Conservation (phyloP, 805 yeast genomes). For the Huiozyma naganishii region DNA sequence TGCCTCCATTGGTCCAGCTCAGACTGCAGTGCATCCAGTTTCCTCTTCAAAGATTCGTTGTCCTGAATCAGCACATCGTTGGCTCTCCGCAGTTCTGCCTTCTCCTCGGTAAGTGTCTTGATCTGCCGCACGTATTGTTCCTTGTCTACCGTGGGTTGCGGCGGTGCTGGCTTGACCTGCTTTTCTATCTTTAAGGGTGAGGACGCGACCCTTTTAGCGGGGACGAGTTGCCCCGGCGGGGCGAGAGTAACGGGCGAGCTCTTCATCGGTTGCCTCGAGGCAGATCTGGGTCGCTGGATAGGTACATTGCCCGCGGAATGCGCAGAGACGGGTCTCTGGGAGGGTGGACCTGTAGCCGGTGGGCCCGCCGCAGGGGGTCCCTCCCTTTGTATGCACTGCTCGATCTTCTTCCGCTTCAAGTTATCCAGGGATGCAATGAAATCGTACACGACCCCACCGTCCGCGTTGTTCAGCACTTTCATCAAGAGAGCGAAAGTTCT, state of each 20-base stretch:
- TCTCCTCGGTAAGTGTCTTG: no score
- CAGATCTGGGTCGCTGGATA: not conserved
- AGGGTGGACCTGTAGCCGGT: not conserved
- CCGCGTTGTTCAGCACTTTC: constrained; percentile 41
- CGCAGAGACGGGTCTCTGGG: not conserved
- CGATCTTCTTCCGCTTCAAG: constrained; percentile 58
- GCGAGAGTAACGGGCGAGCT: not conserved
- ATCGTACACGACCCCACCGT: constrained; percentile 50
- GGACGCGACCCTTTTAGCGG: constrained; percentile 59
- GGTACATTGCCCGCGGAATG: not conserved
- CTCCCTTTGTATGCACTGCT: constrained; percentile 40
- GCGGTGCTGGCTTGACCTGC: no score
- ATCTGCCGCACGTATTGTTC: no score
- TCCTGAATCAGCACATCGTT: constrained; percentile 32
- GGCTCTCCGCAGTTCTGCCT: no score
- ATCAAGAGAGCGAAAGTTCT: constrained; percentile 70
- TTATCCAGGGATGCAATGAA: constrained; percentile 67
- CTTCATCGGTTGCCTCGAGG: no score
- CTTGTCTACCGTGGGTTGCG: no score
- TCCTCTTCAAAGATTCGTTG: constrained; percentile 31
- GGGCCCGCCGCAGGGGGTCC: not conserved
- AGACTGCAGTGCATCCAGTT: constrained; percentile 18
- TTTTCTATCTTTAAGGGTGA: constrained; percentile 45
- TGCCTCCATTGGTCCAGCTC: no score
- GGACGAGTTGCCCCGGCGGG: constrained; percentile 28